Percentiles rank a stretch among this genome's conserved stretches.
Conservation (phyloP, 768 basidiomycete species). For the Boletus rubroflammeus region DNA sequence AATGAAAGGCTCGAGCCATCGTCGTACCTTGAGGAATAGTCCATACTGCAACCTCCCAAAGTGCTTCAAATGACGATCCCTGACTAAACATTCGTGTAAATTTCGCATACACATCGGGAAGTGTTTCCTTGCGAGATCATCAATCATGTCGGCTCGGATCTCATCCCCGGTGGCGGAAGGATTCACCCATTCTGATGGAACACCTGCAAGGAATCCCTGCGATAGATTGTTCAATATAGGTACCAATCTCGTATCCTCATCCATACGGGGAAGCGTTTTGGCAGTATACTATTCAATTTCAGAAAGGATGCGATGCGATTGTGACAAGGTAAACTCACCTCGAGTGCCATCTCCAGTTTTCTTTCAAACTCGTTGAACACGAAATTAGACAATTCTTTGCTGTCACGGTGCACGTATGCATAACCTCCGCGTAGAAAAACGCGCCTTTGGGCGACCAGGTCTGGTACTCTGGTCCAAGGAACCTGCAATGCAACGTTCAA, state of each 20-base stretch:
- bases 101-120: slow-evolving; percentile 96
- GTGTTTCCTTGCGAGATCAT: slow-evolving; percentile 79
- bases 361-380: slow-evolving; percentile 83
- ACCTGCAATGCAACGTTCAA: slow-evolving; percentile 50
- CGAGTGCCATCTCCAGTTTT: slow-evolving; percentile 67
- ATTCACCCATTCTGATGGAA: slow-evolving; percentile 76
- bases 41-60: slow-evolving; percentile 89
- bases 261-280: slow-evolving; percentile 81
- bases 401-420: slow-evolving; percentile 92
- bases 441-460: slow-evolving; percentile 77
- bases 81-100: slow-evolving; percentile 72
- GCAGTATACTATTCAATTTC: slow-evolving; percentile 63
- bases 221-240: slow-evolving; percentile 91
- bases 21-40: slow-evolving; percentile 84
- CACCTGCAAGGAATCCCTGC: slow-evolving; percentile 88
- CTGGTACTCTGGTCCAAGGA: slow-evolving; percentile 94
- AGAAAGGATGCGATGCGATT: slow-evolving; percentile 1
- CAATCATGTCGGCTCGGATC: slow-evolving; percentile 93
- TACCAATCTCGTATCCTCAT: slow-evolving; percentile 88
- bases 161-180: slow-evolving; percentile 53
- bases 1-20: neutral
- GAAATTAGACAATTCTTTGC: slow-evolving; percentile 73
- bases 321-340: slow-evolving; percentile 46
- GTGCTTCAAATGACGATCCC: slow-evolving; percentile 88
- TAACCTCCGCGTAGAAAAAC: slow-evolving; percentile 77